A percentile compares a stretch with the other conserved stretches of the same genome.
Conservation (phyloP, 2,329 filamentous ascomycete species). For the Penicillium sp. region DNA sequence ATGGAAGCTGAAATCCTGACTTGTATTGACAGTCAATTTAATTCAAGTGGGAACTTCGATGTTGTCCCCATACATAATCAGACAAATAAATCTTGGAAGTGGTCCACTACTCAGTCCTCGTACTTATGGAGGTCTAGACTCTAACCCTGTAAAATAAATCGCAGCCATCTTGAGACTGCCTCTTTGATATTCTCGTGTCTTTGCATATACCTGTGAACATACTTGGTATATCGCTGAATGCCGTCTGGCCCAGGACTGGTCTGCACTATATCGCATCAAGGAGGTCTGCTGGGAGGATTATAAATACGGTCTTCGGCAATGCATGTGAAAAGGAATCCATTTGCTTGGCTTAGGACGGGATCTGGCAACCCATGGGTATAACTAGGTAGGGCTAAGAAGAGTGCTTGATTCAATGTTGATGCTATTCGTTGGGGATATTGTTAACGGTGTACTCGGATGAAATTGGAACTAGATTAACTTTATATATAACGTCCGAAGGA, state of each 20-base stretch:
- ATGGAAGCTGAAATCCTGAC: not conserved
- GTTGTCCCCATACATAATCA: not conserved
- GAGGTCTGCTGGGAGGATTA: not conserved
- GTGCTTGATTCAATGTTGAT: not conserved
- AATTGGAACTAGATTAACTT: not conserved
- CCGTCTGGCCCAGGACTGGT: not conserved
- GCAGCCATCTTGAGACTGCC: not conserved
- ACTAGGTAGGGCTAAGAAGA: too few species aligned
- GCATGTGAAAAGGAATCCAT: not conserved
- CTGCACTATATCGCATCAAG: not conserved
- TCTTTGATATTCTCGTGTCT: not conserved
- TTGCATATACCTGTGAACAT: not conserved
- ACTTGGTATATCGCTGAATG: not conserved
- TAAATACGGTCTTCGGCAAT: not conserved
- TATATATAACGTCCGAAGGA: not conserved
- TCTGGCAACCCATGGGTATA: not conserved
- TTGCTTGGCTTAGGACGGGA: not conserved
- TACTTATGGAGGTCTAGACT: too few species aligned
- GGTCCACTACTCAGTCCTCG: not conserved
- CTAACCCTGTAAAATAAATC: not conserved
- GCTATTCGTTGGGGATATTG: not conserved
- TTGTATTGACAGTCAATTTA: not conserved
- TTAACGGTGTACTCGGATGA: too few species aligned
- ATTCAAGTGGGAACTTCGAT: not conserved
- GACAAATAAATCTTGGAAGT: not conserved